These are phyloP conservation scores for Zangia roseola DNA, from an alignment of 768 basidiomycete species.

Conservation along the genomic window DNA sequence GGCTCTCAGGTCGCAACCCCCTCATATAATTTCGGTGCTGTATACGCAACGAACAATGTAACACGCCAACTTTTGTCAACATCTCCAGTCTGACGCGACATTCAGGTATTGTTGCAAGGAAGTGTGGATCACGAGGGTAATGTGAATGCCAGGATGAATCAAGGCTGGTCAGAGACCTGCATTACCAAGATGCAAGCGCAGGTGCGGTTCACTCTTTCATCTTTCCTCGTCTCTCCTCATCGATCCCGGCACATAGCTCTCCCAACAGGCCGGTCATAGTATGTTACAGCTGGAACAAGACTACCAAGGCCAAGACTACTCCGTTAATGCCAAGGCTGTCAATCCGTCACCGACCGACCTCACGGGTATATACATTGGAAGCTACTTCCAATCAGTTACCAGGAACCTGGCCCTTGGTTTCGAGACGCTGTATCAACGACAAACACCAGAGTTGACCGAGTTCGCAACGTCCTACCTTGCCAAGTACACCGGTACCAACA, in stretches of 20 bases:
- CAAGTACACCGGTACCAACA: slow-evolving; percentile 70
- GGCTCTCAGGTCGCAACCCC: slow-evolving; percentile 83
- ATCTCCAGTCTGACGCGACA: slow-evolving; percentile 20
- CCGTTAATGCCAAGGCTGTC: slow-evolving; percentile 80
- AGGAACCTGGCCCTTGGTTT: slow-evolving; percentile 87
- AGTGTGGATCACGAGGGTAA: slow-evolving; percentile 92
- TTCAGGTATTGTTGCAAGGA: slow-evolving; percentile 90
- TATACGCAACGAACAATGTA: slow-evolving; percentile 85
- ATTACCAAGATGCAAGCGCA: slow-evolving; percentile 87
- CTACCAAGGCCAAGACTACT: slow-evolving; percentile 84
- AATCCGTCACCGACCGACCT: slow-evolving; percentile 88
- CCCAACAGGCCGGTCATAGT: slow-evolving; percentile 73
- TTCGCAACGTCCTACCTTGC: slow-evolving; percentile 73
- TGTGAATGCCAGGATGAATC: slow-evolving; percentile 84
- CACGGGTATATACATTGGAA: slow-evolving; percentile 90
- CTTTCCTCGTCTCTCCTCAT: background rate
- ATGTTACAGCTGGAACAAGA: slow-evolving; percentile 96
- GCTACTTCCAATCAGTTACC: slow-evolving; percentile 89
- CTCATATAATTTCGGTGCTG: slow-evolving; percentile 92
- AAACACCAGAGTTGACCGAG: slow-evolving; percentile 69
- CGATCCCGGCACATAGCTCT: slow-evolving; percentile 52
- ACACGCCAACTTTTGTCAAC: slow-evolving; percentile 6
- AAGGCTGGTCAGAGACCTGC: slow-evolving; percentile 76
- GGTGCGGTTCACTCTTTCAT: slow-evolving; percentile 45
- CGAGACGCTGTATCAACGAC: slow-evolving; percentile 82